phyloP scores from a whole-genome alignment of 1,139 yeast species.

The Pichia sp. region DNA sequence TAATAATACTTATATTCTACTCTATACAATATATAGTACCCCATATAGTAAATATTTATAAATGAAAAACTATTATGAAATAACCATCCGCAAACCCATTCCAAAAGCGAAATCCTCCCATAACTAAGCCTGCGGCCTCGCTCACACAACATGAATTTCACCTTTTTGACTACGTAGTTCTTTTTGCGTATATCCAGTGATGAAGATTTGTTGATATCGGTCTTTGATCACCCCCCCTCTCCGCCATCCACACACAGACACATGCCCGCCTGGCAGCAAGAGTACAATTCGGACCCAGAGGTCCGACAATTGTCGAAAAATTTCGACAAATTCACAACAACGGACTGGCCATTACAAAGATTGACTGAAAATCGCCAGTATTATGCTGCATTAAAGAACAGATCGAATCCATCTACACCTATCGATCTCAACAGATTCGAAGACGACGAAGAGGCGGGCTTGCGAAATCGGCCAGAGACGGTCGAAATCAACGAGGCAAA shows the following conservation, averaged over 20 bases:
- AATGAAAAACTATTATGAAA: not conserved
- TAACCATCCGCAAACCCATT: not conserved
- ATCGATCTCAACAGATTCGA: not conserved
- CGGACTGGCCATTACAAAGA: constrained; percentile 87
- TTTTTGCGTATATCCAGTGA: too few relatives aligned
- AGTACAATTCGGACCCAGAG: constrained; percentile 11
- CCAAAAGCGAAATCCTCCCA: too few relatives aligned
- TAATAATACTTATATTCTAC: constrained; percentile 1
- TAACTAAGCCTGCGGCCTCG: too few relatives aligned
- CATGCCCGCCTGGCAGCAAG: constrained; percentile 15
- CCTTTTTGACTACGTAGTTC: too few relatives aligned
- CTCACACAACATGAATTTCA: too few relatives aligned
- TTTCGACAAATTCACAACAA: constrained; percentile 62
- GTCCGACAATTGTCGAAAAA: constrained; percentile 30
- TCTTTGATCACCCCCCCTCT: too few relatives aligned
- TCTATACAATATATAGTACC: not conserved
- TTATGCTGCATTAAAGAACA: constrained; percentile 28
- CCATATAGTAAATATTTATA: not conserved
- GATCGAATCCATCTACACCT: constrained; percentile 2
- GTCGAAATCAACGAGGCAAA: not conserved
- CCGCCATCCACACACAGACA: too few relatives aligned
- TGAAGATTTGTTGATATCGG: too few relatives aligned
- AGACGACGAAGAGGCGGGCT: not conserved
- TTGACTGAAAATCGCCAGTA: constrained; percentile 49
- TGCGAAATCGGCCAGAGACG: not conserved